Base-by-base conservation (phyloP, 139 green algal genomes). In the Eudorina sp. region DNA sequence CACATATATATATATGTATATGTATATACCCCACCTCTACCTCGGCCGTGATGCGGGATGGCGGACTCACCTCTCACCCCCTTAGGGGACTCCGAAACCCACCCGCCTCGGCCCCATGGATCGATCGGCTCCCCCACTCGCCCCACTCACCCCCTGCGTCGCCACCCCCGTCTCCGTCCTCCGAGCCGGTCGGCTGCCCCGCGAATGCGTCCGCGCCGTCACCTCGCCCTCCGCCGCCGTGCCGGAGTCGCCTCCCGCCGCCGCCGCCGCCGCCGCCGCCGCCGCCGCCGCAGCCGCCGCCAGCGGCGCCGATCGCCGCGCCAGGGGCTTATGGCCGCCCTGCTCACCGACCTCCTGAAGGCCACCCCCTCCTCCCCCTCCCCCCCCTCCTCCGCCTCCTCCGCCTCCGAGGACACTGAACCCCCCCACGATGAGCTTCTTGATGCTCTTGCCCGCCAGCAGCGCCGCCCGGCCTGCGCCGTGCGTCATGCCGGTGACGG, bases 401-500 rank as follows among this genome's bases (percentile, higher is more conserved):
- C 48, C 31, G 13, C 75, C 75, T 29, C 46, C 46, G 4, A 23
- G 19, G 13, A 8, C 45, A 16, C 3, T 76, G 68, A 76, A 48
- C 8, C 36, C 68, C 31, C 68, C 36, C 68, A 19, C 40, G 43
- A 83, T 51, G 4, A 83, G 1, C n/a, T 70, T 68, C 76, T 69
- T 83, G 4, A 83, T 14, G 76, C 76, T 51, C 25, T 36, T 51
- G 2, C 51, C 43, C 0, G 41, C 72, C 27, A 21, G 36, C 0
- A 64, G 46, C 74, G n/a, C 74, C 8, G 74, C 74, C 25, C 34
- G 27, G 38, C 45, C n/a, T 69, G 18, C 58, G 58, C 58, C 18
- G 58, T n/a, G n/a, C n/a, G 62, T 72, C 62, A 72, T 72, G 62
- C 62, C 62, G 62, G 27, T 29, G 27, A 72, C 62, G 16, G 62